A percentile compares a stretch with the other conserved stretches of the same genome.
phyloP scores from a whole-genome alignment of 2,329 filamentous ascomycete genomes.

The Ascochyta lentis region DNA sequence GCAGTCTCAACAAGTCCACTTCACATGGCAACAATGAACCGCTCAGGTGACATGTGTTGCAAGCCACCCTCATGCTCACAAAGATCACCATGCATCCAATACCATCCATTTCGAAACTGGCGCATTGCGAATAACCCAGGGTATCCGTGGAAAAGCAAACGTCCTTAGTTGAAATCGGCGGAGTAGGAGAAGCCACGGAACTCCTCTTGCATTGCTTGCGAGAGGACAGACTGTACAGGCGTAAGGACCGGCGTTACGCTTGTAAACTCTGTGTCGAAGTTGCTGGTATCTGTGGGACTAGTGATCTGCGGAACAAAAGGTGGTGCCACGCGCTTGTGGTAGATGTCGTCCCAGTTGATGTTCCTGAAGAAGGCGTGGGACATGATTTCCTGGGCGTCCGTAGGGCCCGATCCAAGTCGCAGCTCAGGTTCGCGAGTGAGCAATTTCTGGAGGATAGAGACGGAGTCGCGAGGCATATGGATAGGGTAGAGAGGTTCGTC shows the following conservation, averaged over 20 bases:
- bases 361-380: constrained; percentile 97
- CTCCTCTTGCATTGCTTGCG: constrained; percentile 98
- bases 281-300: constrained; percentile 96
- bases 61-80: not conserved
- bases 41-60: not conserved
- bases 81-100: not conserved
- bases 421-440: constrained; percentile 94
- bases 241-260: constrained; percentile 97
- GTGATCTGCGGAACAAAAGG: constrained; percentile 91
- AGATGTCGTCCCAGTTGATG: constrained; percentile 98
- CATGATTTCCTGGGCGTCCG: constrained; percentile 98
- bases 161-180: constrained; percentile 74
- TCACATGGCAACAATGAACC: not conserved
- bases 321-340: constrained; percentile 88
- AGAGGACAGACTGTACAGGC: constrained; percentile 94
- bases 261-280: constrained; percentile 98
- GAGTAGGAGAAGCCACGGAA: constrained; percentile 99
- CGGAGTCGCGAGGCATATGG: constrained; percentile 97
- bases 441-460: constrained; percentile 96
- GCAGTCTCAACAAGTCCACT: constrained; percentile 1
- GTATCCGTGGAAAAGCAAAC: constrained; percentile 29
- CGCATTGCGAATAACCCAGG: constrained; percentile 16
- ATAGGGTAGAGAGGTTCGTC: constrained; percentile 98
- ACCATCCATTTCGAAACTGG: not conserved
- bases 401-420: constrained; percentile 90